These are phyloP conservation scores for Boletus sp. DNA, from an alignment of 1,284 basidiomycete genomes.

Conservation along the genomic window DNA sequence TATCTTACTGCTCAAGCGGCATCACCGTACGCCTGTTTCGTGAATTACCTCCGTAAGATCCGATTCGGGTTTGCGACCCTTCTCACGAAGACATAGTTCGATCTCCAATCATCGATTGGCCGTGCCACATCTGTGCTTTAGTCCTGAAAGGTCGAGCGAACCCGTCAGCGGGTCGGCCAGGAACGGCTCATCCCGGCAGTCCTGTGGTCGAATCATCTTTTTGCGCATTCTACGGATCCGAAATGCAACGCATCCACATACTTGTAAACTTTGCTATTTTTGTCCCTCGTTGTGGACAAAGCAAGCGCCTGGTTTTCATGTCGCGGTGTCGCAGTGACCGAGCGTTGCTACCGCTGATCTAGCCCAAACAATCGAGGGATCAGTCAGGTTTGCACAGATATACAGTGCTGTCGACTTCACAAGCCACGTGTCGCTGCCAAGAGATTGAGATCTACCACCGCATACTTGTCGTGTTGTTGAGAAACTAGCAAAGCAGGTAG, in stretches of 20 bases:
- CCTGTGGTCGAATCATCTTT: slow-evolving; percentile 20
- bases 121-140: slow-evolving; percentile 23
- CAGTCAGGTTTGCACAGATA: slow-evolving; percentile 16
- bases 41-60: slow-evolving; percentile 24
- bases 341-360: slow-evolving; percentile 29
- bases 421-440: slow-evolving; percentile 20
- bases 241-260: slow-evolving; percentile 3
- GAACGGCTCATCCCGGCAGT: slow-evolving; percentile 21
- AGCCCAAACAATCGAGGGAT: slow-evolving; percentile 15
- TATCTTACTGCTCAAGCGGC: slow-evolving; percentile 27
- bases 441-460: slow-evolving; percentile 16
- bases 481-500: slow-evolving; percentile 3
- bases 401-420: slow-evolving; percentile 4
- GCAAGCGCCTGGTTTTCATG: slow-evolving; percentile 9
- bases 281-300: slow-evolving; percentile 3
- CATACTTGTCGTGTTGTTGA: slow-evolving; percentile 17
- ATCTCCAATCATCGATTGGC: slow-evolving; percentile 25
- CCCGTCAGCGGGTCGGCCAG: slow-evolving; percentile 19
- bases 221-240: slow-evolving; percentile 12
- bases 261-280: slow-evolving; percentile 19
- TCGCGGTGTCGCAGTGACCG: slow-evolving; percentile 6
- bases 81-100: slow-evolving; percentile 21
- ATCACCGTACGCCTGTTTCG: slow-evolving; percentile 27
- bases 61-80: slow-evolving; percentile 14
- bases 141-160: slow-evolving; percentile 8